phyloP scores from a whole-genome alignment of 768 basidiomycete species.

The Mycena leptocephala region DNA sequence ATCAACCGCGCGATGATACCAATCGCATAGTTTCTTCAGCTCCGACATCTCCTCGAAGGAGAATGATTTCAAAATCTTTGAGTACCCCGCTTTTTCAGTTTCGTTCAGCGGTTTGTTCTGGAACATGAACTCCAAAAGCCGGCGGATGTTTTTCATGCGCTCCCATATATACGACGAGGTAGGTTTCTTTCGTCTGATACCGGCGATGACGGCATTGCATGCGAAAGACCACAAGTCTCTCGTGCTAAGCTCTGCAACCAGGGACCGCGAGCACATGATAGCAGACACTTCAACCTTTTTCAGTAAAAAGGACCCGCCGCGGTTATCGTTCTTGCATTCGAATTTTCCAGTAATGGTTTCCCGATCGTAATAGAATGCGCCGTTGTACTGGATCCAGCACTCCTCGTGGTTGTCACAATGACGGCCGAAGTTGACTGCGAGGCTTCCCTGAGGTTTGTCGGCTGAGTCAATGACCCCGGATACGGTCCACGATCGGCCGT shows the following conservation, averaged over 20 bases:
- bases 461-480: background rate
- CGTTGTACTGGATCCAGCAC: slow-evolving; percentile 5
- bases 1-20: slow-evolving; percentile 9
- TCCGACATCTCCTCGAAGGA: slow-evolving; percentile 12
- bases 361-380: background rate
- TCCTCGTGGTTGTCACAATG: background rate
- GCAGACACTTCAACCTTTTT: slow-evolving; percentile 8
- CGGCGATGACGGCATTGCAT: background rate
- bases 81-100: background rate
- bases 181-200: slow-evolving; percentile 1
- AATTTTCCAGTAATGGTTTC: slow-evolving; percentile 15
- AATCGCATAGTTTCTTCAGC: slow-evolving; percentile 4
- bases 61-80: background rate
- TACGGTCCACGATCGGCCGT: background rate
- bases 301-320: slow-evolving; percentile 11
- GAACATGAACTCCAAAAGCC: background rate
- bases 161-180: background rate
- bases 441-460: background rate
- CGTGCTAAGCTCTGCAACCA: background rate
- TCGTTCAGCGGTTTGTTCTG: background rate
- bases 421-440: background rate
- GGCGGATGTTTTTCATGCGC: slow-evolving; percentile 3
- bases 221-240: slow-evolving; percentile 10
- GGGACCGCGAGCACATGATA: slow-evolving; percentile 23
- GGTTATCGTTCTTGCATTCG: background rate